These are phyloP conservation scores for Septoria linicola DNA, from an alignment of 2,329 filamentous ascomycete genomes.

Conservation along the genomic window DNA sequence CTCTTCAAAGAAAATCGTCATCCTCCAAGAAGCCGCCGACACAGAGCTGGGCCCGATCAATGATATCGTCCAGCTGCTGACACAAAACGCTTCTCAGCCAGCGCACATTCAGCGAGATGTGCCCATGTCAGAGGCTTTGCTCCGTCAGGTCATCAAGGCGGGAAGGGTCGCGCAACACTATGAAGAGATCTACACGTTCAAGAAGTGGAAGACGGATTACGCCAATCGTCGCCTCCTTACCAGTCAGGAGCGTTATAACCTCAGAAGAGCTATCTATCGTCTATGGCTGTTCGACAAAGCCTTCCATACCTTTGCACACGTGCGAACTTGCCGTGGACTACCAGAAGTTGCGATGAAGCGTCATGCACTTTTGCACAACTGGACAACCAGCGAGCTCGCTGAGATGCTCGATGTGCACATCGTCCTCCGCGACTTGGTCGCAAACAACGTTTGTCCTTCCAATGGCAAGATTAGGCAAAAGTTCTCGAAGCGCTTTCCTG, in stretches of 20 bases:
- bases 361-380: constrained; percentile 59
- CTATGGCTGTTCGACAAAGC: constrained; percentile 61
- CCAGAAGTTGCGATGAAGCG: constrained; percentile 52
- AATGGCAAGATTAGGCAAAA: constrained; percentile 60
- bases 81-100: constrained; percentile 59
- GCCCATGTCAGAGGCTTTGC: constrained; percentile 55
- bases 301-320: constrained; percentile 55
- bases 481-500: constrained; percentile 57
- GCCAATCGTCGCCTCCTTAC: constrained; percentile 56
- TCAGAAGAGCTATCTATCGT: constrained; percentile 60
- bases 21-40: constrained; percentile 55
- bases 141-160: constrained; percentile 55
- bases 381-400: constrained; percentile 55
- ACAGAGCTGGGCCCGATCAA: constrained; percentile 58
- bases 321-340: constrained; percentile 51
- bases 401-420: constrained; percentile 60
- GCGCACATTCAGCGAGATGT: constrained; percentile 55
- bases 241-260: constrained; percentile 48
- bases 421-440: constrained; percentile 57
- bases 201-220: constrained; percentile 61
- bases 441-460: constrained; percentile 60
- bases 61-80: constrained; percentile 60
- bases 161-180: constrained; percentile 58
- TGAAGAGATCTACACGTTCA: constrained; percentile 61
- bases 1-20: constrained; percentile 54